phyloP scores from a whole-genome alignment of 768 basidiomycete genomes.

The Sporobolomyces roseus region DNA sequence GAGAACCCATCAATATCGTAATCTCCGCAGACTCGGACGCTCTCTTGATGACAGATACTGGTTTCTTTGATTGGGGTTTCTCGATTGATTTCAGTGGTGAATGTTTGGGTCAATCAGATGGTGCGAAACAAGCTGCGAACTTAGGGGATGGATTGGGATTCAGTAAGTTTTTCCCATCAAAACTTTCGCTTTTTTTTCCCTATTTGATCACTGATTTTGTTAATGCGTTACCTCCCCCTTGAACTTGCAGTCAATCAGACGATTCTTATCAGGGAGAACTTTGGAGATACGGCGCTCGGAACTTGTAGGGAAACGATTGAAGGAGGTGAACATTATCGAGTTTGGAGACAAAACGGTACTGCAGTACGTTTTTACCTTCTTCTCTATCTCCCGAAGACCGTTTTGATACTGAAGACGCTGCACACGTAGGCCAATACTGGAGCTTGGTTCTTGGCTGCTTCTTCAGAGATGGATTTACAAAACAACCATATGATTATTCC shows the following conservation, averaged over 20 bases:
- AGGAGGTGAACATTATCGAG: slow-evolving; percentile 50
- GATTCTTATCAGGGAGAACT: slow-evolving; percentile 76
- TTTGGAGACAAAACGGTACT: slow-evolving; percentile 71
- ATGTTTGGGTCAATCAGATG: slow-evolving; percentile 75
- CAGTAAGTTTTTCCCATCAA: slow-evolving; percentile 5
- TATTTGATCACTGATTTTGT: too few species aligned
- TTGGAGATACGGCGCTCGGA: slow-evolving; percentile 72
- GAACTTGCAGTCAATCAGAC: slow-evolving; percentile 65
- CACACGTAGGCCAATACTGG: slow-evolving; percentile 52
- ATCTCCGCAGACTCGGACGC: slow-evolving; percentile 71
- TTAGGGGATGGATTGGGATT: slow-evolving; percentile 55
- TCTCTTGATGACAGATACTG: slow-evolving; percentile 52
- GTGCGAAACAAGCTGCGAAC: slow-evolving; percentile 65
- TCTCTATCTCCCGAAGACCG: too few species aligned
- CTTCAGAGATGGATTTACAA: slow-evolving; percentile 54
- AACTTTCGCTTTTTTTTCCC: too few species aligned
- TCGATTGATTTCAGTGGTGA: slow-evolving; percentile 70
- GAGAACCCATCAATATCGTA: slow-evolving; percentile 82
- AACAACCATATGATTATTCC: slow-evolving; percentile 60
- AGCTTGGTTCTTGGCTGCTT: slow-evolving; percentile 65
- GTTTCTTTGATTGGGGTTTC: slow-evolving; percentile 56
- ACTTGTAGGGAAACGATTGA: slow-evolving; percentile 78
- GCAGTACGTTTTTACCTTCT: slow-evolving; percentile 41
- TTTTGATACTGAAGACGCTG: not conserved
- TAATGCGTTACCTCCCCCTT: too few species aligned